phyloP scores from a whole-genome alignment of 352 stramenopile species.

The Phytophthora constricta region DNA sequence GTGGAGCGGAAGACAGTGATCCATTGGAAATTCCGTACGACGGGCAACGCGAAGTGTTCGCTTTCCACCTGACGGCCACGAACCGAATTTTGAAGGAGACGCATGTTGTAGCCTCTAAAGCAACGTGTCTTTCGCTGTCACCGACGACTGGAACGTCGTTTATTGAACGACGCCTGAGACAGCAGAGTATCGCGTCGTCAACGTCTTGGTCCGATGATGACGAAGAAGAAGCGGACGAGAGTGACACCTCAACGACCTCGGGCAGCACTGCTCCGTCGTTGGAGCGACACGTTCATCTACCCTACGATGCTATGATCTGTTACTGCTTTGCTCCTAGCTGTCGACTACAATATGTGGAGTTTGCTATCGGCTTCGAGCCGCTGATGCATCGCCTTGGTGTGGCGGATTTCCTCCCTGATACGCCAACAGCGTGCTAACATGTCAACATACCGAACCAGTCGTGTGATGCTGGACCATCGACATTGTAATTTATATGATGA shows the following conservation, averaged over 20 bases:
- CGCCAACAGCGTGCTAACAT: conserved; percentile 15
- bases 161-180: conserved; percentile 23
- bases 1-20: conserved; percentile 61
- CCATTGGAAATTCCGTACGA: conserved; percentile 72
- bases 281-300: conserved; percentile 80
- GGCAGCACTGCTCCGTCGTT: conserved; percentile 7
- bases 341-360: conserved; percentile 84
- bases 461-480: no score
- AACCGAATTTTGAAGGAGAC: conserved; percentile 78
- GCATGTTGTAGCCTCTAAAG: conserved; percentile 63
- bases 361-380: conserved; percentile 86
- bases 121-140: conserved; percentile 54
- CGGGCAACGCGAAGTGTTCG: conserved; percentile 59
- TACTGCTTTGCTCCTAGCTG: conserved; percentile 72
- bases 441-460: not conserved
- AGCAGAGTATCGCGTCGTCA: conserved; percentile 24
- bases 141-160: conserved; percentile 5
- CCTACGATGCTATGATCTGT: conserved; percentile 84
- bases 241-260: conserved; percentile 5
- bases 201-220: conserved; percentile 25
- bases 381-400: conserved; percentile 81
- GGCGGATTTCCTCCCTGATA: conserved; percentile 55
- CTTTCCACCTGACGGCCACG: conserved; percentile 71
- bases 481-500: no score
- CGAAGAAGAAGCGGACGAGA: conserved; percentile 24